phyloP scores from a whole-genome alignment of 208 protist species.

The Trypanosoma scelopori region DNA sequence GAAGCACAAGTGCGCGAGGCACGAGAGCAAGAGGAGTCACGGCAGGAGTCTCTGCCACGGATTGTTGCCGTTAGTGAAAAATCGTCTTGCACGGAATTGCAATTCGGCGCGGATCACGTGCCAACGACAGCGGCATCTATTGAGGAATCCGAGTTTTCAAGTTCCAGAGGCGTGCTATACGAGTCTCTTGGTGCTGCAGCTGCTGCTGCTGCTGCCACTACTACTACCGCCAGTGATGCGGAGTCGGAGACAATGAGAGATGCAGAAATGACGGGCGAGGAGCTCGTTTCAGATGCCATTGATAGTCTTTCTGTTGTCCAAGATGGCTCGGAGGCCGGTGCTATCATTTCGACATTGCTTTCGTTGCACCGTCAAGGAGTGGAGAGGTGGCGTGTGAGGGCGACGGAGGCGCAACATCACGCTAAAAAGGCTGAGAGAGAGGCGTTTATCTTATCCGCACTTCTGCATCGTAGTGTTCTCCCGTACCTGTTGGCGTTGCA shows the following conservation, averaged over 20 bases:
- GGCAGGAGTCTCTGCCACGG: not conserved
- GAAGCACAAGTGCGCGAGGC: not conserved
- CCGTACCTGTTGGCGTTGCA: not conserved
- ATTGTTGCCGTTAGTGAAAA: not conserved
- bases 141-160: not conserved
- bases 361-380: conserved; percentile 22
- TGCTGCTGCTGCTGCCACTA: not conserved
- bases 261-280: not conserved
- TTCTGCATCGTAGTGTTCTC: conserved; percentile 1
- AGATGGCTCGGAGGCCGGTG: conserved; percentile 20
- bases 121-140: not conserved
- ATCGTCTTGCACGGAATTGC: not conserved
- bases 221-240: not conserved
- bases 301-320: conserved; percentile 8
- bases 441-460: not conserved
- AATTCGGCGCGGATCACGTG: not conserved
- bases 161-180: not conserved
- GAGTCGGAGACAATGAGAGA: not conserved
- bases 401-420: not conserved
- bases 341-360: conserved; percentile 21
- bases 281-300: conserved; percentile 12
- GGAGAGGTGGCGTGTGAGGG: not conserved
- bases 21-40: not conserved
- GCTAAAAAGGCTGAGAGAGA: not conserved
- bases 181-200: no score